Conservation (phyloP, 1,284 basidiomycete genomes). For the Cutaneotrichosporon sp. region DNA sequence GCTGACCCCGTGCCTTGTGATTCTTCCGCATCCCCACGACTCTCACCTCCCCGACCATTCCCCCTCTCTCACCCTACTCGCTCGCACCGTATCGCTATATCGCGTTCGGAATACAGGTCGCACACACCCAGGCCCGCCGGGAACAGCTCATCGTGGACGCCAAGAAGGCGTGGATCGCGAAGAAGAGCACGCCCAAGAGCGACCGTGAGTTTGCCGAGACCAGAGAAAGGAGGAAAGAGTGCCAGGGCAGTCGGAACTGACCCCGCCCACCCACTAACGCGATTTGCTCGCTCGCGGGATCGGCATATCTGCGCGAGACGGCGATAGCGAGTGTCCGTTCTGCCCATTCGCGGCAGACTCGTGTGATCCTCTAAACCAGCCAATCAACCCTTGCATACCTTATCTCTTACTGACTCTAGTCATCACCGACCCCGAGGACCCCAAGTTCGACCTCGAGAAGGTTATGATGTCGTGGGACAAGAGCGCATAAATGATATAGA, state of each 20-base stretch:
- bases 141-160: constrained; percentile 80
- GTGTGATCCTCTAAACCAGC: background rate
- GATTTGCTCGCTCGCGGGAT: too few species aligned
- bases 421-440: constrained; percentile 88
- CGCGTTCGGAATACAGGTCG: constrained; percentile 8
- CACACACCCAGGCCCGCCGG: constrained; percentile 56
- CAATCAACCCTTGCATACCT: background rate
- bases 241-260: too few species aligned
- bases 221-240: constrained; percentile 19
- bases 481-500: constrained; percentile 33
- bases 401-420: constrained; percentile 56
- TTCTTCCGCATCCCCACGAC: background rate
- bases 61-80: background rate
- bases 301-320: background rate
- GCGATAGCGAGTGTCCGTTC: background rate
- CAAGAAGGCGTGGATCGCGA: constrained; percentile 83
- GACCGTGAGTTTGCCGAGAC: constrained; percentile 18
- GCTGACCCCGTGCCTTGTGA: constrained; percentile 9
- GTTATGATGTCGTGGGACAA: constrained; percentile 60
- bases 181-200: constrained; percentile 56
- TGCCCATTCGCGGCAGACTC: background rate
- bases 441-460: constrained; percentile 95
- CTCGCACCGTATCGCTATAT: background rate
- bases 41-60: background rate
- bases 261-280: background rate